phyloP scores from a whole-genome alignment of 2,329 filamentous ascomycete species.

The Phaeoacremonium minimum region DNA sequence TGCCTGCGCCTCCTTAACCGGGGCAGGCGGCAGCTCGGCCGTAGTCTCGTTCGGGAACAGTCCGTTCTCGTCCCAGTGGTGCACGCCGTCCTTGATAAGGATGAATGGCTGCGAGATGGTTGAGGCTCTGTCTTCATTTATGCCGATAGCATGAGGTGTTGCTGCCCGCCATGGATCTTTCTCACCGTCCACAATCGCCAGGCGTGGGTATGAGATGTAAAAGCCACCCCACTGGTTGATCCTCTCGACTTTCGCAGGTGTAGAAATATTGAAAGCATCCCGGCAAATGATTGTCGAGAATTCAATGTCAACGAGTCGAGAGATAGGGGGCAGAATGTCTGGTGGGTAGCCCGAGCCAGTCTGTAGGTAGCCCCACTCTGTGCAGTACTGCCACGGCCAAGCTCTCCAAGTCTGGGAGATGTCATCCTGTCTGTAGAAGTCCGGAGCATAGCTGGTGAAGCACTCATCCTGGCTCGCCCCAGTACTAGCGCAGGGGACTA shows the following conservation, averaged over 20 bases:
- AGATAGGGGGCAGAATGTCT: slow-evolving; percentile 64
- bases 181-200: slow-evolving; percentile 74
- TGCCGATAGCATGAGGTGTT: slow-evolving; percentile 63
- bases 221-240: slow-evolving; percentile 78
- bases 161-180: slow-evolving; percentile 77
- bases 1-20: slow-evolving; percentile 55
- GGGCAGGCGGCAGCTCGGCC: slow-evolving; percentile 49
- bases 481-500: slow-evolving; percentile 13
- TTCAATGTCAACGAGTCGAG: slow-evolving; percentile 62
- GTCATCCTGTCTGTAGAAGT: slow-evolving; percentile 26
- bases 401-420: slow-evolving; percentile 35
- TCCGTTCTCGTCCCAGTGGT: slow-evolving; percentile 77
- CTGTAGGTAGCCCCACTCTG: slow-evolving; percentile 72
- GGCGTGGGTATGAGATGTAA: slow-evolving; percentile 66
- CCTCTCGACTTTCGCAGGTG: slow-evolving; percentile 54
- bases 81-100: slow-evolving; percentile 70
- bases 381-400: slow-evolving; percentile 53
- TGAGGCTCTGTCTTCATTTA: slow-evolving; percentile 50
- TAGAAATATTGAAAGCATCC: slow-evolving; percentile 65
- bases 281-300: slow-evolving; percentile 61
- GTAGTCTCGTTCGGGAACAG: slow-evolving; percentile 60
- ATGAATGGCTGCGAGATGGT: slow-evolving; percentile 66
- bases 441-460: slow-evolving; percentile 26
- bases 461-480: slow-evolving; percentile 28
- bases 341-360: slow-evolving; percentile 67